phyloP scores from a whole-genome alignment of 352 stramenopile species.

The Pythium biforme region DNA sequence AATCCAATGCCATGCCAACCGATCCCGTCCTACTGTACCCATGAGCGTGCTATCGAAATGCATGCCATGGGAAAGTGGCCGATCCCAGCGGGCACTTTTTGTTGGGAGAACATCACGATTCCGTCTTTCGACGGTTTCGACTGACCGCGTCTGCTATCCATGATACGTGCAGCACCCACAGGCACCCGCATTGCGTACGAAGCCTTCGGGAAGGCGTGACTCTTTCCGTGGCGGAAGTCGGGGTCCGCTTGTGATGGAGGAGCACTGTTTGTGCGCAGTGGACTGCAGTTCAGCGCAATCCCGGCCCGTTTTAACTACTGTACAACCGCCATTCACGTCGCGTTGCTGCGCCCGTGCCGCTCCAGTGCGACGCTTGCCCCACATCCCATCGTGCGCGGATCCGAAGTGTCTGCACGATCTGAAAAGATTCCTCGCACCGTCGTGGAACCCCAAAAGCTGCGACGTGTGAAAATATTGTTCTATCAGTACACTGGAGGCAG shows the following conservation, averaged over 20 bases:
- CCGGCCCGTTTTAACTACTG: too few relatives aligned
- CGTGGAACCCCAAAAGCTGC: background rate
- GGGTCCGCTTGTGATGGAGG: too few relatives aligned
- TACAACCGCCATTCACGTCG: background rate
- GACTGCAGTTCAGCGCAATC: too few relatives aligned
- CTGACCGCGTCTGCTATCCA: background rate
- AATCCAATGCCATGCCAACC: background rate
- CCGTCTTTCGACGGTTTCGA: background rate
- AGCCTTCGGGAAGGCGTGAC: too few relatives aligned
- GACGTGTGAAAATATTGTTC: background rate
- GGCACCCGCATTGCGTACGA: too few relatives aligned
- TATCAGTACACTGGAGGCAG: slow-evolving; percentile 6
- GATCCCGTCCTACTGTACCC: too few relatives aligned
- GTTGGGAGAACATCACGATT: too few relatives aligned
- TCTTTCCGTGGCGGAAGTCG: too few relatives aligned
- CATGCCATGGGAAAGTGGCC: too few relatives aligned
- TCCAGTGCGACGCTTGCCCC: background rate
- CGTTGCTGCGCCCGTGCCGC: background rate
- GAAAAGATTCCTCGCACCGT: slow-evolving; percentile 6
- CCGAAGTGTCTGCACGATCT: background rate
- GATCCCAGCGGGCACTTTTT: too few relatives aligned
- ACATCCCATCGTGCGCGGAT: background rate
- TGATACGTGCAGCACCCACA: background rate
- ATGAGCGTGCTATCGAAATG: too few relatives aligned
- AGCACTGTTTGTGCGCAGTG: too few relatives aligned